A percentile compares a stretch with the other conserved stretches of the same genome.
Conservation (phyloP, 2,329 filamentous ascomycete genomes). For the Penicillium janthinellum region DNA sequence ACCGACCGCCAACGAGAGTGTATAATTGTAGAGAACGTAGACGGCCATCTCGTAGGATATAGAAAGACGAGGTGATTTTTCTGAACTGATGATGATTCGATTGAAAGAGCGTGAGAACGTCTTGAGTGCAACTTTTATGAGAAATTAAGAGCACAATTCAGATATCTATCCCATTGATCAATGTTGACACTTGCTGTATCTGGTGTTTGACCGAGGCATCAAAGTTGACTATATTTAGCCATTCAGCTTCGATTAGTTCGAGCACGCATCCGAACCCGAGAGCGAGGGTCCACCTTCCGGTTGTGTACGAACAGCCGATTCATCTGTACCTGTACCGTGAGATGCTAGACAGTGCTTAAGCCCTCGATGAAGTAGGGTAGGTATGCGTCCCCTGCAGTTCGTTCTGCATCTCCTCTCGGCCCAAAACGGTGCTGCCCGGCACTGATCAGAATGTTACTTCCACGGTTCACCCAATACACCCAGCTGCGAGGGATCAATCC, state of each 20-base stretch:
- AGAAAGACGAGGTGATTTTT: not conserved
- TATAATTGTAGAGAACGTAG: conserved; percentile 11
- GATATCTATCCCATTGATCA: no score
- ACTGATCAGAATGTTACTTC: no score
- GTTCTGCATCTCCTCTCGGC: no score
- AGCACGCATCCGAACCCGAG: not conserved
- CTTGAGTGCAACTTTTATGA: not conserved
- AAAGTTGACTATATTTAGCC: not conserved
- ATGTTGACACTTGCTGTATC: not conserved
- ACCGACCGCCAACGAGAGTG: conserved; percentile 8
- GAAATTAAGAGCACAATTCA: not conserved
- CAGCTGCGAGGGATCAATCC: no score
- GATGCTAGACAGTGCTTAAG: no score
- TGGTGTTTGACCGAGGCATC: not conserved
- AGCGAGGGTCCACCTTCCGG: not conserved
- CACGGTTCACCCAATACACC: no score
- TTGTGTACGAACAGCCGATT: not conserved
- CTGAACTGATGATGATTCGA: not conserved
- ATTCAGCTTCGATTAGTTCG: not conserved
- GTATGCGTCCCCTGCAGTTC: no score
- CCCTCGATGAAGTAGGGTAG: no score
- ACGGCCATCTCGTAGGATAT: not conserved
- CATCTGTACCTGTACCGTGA: not conserved
- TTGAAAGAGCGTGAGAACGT: not conserved
- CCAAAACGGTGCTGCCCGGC: no score